phyloP scores from a whole-genome alignment of 1,284 basidiomycete species.

The Tausonia pullulans region DNA sequence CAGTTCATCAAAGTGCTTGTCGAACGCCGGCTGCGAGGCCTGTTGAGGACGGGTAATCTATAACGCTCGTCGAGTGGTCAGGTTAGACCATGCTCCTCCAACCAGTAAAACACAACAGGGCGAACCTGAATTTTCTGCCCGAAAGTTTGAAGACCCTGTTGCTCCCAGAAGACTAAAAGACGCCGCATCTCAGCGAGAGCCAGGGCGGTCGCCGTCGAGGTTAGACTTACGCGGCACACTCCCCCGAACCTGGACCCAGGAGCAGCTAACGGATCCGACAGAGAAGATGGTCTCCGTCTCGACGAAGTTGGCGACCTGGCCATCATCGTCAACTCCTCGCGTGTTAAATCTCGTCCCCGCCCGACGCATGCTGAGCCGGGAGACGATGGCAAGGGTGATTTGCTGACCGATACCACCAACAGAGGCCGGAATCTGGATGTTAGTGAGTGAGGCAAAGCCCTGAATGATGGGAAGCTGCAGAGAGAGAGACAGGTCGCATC shows the following conservation, averaged over 20 bases:
- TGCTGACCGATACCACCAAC: slow-evolving; percentile 29
- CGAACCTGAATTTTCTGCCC: slow-evolving; percentile 59
- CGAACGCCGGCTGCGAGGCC: slow-evolving; percentile 90
- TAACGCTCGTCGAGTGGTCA: slow-evolving; percentile 19
- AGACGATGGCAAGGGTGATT: slow-evolving; percentile 66
- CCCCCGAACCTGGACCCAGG: slow-evolving; percentile 86
- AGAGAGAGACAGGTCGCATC: slow-evolving; percentile 25
- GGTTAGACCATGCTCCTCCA: not conserved
- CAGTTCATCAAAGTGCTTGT: slow-evolving; percentile 79
- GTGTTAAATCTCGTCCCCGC: slow-evolving; percentile 97
- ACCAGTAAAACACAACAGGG: slow-evolving; percentile 27
- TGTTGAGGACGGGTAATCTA: slow-evolving; percentile 58
- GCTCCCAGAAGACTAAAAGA: slow-evolving; percentile 84
- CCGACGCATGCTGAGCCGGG: slow-evolving; percentile 81
- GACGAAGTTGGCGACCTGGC: slow-evolving; percentile 94
- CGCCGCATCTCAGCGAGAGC: not conserved
- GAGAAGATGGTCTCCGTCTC: slow-evolving; percentile 91
- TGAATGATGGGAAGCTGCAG: slow-evolving; percentile 75
- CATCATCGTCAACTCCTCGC: slow-evolving; percentile 93
- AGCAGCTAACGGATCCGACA: slow-evolving; percentile 70
- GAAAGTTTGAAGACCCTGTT: slow-evolving; percentile 73
- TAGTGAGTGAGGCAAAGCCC: slow-evolving; percentile 70
- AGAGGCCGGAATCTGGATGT: slow-evolving; percentile 54
- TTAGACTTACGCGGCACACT: slow-evolving; percentile 69
- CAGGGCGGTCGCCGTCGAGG: not conserved